Percentiles rank a stretch among this genome's conserved stretches.
These are phyloP conservation scores for Microdochium nivale DNA, from an alignment of 2,329 filamentous ascomycete species.

Conservation along the genomic window DNA sequence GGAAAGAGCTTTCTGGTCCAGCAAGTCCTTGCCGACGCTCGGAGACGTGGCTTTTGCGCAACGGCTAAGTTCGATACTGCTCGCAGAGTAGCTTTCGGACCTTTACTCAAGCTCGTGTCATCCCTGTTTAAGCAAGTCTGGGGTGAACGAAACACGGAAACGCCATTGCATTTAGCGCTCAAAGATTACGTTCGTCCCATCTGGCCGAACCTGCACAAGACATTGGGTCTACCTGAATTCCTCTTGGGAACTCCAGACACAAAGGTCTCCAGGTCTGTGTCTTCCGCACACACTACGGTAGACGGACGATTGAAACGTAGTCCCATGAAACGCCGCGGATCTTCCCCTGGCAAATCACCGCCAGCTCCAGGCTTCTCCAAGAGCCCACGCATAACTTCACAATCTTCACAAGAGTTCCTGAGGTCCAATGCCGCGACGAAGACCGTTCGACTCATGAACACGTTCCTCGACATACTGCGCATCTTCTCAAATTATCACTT, in stretches of 20 bases:
- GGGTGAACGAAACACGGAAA: conserved; percentile 58
- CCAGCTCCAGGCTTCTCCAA: conserved; percentile 17
- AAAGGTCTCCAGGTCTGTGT: conserved; percentile 23
- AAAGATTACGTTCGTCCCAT: conserved; percentile 55
- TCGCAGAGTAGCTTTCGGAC: conserved; percentile 51
- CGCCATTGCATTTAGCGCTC: conserved; percentile 50
- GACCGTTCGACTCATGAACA: conserved; percentile 72
- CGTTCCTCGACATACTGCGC: conserved; percentile 76
- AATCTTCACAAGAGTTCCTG: conserved; percentile 52
- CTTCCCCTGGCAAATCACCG: conserved; percentile 39
- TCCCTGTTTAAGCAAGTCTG: conserved; percentile 61
- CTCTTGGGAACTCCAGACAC: conserved; percentile 43
- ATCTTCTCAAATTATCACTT: conserved; percentile 77
- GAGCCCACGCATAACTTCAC: conserved; percentile 30
- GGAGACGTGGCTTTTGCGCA: conserved; percentile 54
- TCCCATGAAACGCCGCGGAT: conserved; percentile 33
- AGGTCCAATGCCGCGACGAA: conserved; percentile 50
- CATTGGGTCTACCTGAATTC: conserved; percentile 62
- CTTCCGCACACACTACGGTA: conserved; percentile 20
- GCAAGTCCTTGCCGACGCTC: conserved; percentile 51
- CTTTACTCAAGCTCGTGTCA: conserved; percentile 54
- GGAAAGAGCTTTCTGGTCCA: conserved; percentile 59
- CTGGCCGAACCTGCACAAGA: conserved; percentile 55
- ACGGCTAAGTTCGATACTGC: conserved; percentile 59
- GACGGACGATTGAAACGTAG: conserved; percentile 21